phyloP scores from a whole-genome alignment of 495 filamentous ascomycete genomes.

The Pyronema domesticum region DNA sequence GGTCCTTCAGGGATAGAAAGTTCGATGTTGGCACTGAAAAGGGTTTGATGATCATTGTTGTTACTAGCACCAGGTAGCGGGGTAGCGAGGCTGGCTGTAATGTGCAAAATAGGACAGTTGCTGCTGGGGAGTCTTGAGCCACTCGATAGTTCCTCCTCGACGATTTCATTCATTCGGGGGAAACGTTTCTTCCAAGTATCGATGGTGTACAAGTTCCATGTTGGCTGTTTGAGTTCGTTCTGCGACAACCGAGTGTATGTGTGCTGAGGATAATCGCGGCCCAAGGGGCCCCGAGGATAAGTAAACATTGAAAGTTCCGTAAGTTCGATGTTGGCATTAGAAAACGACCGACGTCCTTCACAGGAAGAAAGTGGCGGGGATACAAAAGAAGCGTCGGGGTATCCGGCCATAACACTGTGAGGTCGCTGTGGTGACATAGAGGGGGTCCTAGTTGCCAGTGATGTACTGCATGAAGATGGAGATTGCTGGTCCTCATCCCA shows the following conservation, averaged over 20 bases:
- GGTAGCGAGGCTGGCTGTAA: slow-evolving; percentile 16
- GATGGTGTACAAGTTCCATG: slow-evolving; percentile 9
- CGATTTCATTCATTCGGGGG: slow-evolving; percentile 16
- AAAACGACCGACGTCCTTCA: not conserved
- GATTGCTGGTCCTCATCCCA: slow-evolving; percentile 14
- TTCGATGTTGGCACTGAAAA: slow-evolving; percentile 20
- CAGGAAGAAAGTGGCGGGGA: not conserved
- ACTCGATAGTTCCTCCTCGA: slow-evolving; percentile 2
- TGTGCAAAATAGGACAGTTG: slow-evolving; percentile 17
- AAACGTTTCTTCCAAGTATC: slow-evolving; percentile 19
- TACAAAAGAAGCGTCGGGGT: not conserved
- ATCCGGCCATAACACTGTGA: not conserved
- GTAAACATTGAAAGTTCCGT: slow-evolving; percentile 19
- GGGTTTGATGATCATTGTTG: slow-evolving; percentile 2
- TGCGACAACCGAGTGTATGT: slow-evolving; percentile 20
- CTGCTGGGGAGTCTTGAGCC: slow-evolving; percentile 3
- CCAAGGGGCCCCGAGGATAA: slow-evolving; percentile 8
- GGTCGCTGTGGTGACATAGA: not conserved
- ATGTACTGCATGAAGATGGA: slow-evolving; percentile 3
- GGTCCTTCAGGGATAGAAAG: slow-evolving; percentile 8
- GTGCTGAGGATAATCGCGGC: slow-evolving; percentile 18
- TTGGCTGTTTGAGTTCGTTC: slow-evolving; percentile 2
- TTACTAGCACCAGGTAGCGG: slow-evolving; percentile 14
- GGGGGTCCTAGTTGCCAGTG: not conserved
- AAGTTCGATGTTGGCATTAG: slow-evolving; percentile 8